Evolutionary conservation across 1,284 basidiomycete species (phyloP), one percentile per base, ranked within the genome.

Genomic region (Tilletia indica): DNA sequence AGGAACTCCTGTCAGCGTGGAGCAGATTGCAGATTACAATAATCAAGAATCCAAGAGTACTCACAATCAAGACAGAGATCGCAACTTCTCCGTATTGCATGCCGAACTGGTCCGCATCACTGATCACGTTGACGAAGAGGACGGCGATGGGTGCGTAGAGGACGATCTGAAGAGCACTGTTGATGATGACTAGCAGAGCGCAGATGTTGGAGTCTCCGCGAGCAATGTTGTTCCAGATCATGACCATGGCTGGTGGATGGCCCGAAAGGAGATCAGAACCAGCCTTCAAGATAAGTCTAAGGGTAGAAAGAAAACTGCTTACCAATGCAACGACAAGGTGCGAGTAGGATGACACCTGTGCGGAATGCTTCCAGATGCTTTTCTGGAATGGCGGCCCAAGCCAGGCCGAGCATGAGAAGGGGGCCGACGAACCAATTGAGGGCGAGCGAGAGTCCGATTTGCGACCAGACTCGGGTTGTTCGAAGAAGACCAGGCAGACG

Each of bases 341-440:
- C 88, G 63, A 89, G 87, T 80, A 90, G 85, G 80, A 90, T 87
- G 47, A 90, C 87, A 6, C 89, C 87, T 0, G 84, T 85, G 1
- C 85, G 73, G 71, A 85, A 83, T 4, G 71, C 72, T 19, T 69
- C 71, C 12, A 83, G 70, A 39, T 21, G 34, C 36, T 64, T 64
- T 70, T 94, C 93, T 0, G 92, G 93, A 0, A 95, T 87, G 1
- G 91, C 91, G 0, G 91, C 92, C 91, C 92, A 94, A 2, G 93
- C 92, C 38, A 93, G 82, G 0, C 86, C 92, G 6, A 93, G 88
- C 93, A 94, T 95, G 51, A 93, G 61, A 31, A 85, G 80, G 0
- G 92, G 92, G 0, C 89, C 92, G 19, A 92, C 74, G 72, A 94
- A 86, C 93, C 93, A 94, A 83, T 94, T 94, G 69, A 94, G 86